phyloP scores from a whole-genome alignment of 495 filamentous ascomycete species.

The Penicillium salamii region DNA sequence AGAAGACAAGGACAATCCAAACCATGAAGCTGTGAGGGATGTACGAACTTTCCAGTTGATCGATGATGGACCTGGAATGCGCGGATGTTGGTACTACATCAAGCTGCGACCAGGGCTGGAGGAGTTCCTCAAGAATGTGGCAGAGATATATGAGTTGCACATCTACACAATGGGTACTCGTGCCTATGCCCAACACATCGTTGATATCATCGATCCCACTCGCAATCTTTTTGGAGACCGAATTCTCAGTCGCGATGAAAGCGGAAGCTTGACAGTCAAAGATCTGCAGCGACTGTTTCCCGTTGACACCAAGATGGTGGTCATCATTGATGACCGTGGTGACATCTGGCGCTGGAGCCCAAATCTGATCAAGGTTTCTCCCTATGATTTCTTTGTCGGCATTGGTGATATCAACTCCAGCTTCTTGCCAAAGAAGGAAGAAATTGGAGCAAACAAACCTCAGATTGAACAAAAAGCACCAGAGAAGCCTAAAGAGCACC shows the following conservation, averaged over 20 bases:
- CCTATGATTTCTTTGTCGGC: constrained; percentile 96
- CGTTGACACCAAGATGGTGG: constrained; percentile 97
- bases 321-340: constrained; percentile 95
- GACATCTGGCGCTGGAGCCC: constrained; percentile 97
- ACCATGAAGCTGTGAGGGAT: constrained; percentile 85
- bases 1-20: constrained; percentile 80
- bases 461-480: constrained; percentile 15
- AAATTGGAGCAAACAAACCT: constrained; percentile 46
- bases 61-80: constrained; percentile 74
- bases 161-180: constrained; percentile 99
- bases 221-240: constrained; percentile 88
- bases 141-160: constrained; percentile 86
- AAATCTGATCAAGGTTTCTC: constrained; percentile 90
- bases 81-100: constrained; percentile 91
- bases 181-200: constrained; percentile 88
- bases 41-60: constrained; percentile 82
- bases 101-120: constrained; percentile 93
- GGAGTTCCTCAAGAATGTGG: constrained; percentile 75
- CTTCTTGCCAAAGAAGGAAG: constrained; percentile 87
- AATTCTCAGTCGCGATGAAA: constrained; percentile 95
- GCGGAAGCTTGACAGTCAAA: constrained; percentile 86
- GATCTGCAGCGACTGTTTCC: constrained; percentile 89
- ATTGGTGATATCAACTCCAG: constrained; percentile 99
- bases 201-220: constrained; percentile 87
- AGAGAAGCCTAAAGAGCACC: constrained; percentile 27